phyloP scores from a whole-genome alignment of 2,329 filamentous ascomycete genomes.

The Verticillium klebahnii region DNA sequence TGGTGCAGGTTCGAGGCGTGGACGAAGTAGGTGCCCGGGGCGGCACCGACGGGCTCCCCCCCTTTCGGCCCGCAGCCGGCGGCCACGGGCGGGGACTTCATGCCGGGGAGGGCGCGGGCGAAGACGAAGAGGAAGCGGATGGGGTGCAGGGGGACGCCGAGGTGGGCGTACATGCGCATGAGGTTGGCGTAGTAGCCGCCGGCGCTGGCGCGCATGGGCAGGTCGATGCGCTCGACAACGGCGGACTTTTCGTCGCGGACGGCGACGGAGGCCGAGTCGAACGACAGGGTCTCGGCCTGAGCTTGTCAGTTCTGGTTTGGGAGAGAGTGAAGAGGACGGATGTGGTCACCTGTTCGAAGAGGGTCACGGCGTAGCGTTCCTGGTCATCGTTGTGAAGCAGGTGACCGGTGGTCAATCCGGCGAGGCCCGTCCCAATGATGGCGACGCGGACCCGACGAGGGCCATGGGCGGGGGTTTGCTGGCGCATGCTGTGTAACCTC shows the following conservation, averaged over 20 bases:
- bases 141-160: conserved; percentile 43
- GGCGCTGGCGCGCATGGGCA: conserved; percentile 32
- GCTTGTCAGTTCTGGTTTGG: not conserved
- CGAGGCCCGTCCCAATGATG: conserved; percentile 31
- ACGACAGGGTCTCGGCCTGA: conserved; percentile 27
- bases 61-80: not conserved
- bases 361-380: conserved; percentile 25
- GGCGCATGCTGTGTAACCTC: not conserved
- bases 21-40: conserved; percentile 39
- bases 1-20: conserved; percentile 51
- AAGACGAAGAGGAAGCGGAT: conserved; percentile 51
- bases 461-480: not conserved
- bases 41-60: conserved; percentile 10
- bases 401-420: conserved; percentile 29
- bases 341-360: conserved; percentile 30
- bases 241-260: conserved; percentile 24
- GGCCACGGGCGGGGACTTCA: not conserved
- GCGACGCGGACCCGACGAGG: conserved; percentile 17
- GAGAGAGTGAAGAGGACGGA: not conserved
- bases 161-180: conserved; percentile 49
- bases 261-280: conserved; percentile 33
- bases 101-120: conserved; percentile 23
- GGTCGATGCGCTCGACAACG: conserved; percentile 28
- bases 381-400: conserved; percentile 25
- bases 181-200: conserved; percentile 50